A percentile compares a stretch with the other conserved stretches of the same genome.
Evolutionary conservation across 108 stramenopile species (phyloP).

Genomic region (Seminavis robusta): DNA sequence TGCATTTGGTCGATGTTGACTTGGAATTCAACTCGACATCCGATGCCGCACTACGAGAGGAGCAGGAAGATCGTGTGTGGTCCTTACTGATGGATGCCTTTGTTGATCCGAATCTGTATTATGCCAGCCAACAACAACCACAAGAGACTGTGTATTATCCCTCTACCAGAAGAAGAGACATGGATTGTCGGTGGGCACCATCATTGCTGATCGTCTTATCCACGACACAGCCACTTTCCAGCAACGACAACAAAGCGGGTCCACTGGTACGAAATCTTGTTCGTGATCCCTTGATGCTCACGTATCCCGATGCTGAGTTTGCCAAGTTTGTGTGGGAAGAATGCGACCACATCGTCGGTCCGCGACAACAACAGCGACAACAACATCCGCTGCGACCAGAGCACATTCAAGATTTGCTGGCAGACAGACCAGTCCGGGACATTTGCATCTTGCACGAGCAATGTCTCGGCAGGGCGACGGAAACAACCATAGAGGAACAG

Average conservation of each 20-base stretch:
- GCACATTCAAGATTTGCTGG: slow-evolving; percentile 5
- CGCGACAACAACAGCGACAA: neutral
- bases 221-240: slow-evolving; percentile 33
- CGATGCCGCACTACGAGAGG: slow-evolving; percentile 43
- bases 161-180: no score
- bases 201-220: slow-evolving; percentile 59
- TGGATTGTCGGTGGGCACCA: slow-evolving; percentile 19
- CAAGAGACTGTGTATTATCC: neutral
- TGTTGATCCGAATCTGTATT: neutral
- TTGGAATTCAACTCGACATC: slow-evolving; percentile 38
- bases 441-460: slow-evolving; percentile 18
- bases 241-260: slow-evolving; percentile 51
- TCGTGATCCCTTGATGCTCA: slow-evolving; percentile 38
- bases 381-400: slow-evolving; percentile 24
- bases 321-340: slow-evolving; percentile 60
- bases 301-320: slow-evolving; percentile 54
- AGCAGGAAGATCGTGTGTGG: slow-evolving; percentile 59
- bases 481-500: neutral
- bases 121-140: neutral
- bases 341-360: neutral
- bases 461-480: neutral
- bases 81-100: slow-evolving; percentile 37
- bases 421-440: slow-evolving; percentile 31
- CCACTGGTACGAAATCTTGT: slow-evolving; percentile 48
- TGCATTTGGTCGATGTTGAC: slow-evolving; percentile 63